phyloP scores from a whole-genome alignment of 805 yeast species.

The Nakazawaea ishiwadae region DNA sequence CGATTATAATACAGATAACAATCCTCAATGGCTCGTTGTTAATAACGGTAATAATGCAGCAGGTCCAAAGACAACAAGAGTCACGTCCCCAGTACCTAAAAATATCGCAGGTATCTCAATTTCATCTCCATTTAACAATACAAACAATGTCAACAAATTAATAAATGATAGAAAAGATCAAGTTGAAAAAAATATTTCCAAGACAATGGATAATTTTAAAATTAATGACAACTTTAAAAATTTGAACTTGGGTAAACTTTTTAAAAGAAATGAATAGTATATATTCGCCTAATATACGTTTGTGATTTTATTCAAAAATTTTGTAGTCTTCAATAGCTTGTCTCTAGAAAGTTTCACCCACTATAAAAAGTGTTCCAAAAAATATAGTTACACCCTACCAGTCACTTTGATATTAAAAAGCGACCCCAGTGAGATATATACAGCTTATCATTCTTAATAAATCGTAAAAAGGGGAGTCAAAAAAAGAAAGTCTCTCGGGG shows the following conservation, averaged over 20 bases:
- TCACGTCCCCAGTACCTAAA: slow-evolving; percentile 16
- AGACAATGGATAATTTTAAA: slow-evolving; percentile 46
- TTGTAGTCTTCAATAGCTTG: no score
- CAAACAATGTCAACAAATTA: slow-evolving; percentile 12
- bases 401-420: no score
- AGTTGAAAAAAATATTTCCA: slow-evolving; percentile 39
- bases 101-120: slow-evolving; percentile 27
- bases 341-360: no score
- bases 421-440: no score
- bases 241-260: slow-evolving; percentile 47
- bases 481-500: slow-evolving; percentile 12
- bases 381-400: no score
- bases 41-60: neutral
- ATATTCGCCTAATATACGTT: no score
- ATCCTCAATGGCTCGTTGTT: slow-evolving; percentile 6
- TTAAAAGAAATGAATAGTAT: slow-evolving; percentile 35
- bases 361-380: no score
- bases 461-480: no score
- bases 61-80: neutral
- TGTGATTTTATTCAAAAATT: no score
- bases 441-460: no score
- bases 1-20: slow-evolving; percentile 23
- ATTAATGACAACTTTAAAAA: slow-evolving; percentile 64
- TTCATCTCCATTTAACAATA: slow-evolving; percentile 13
- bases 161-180: slow-evolving; percentile 35